These are phyloP conservation scores for Lotmaria passim DNA, from an alignment of 208 protist species.

Conservation along the genomic window DNA sequence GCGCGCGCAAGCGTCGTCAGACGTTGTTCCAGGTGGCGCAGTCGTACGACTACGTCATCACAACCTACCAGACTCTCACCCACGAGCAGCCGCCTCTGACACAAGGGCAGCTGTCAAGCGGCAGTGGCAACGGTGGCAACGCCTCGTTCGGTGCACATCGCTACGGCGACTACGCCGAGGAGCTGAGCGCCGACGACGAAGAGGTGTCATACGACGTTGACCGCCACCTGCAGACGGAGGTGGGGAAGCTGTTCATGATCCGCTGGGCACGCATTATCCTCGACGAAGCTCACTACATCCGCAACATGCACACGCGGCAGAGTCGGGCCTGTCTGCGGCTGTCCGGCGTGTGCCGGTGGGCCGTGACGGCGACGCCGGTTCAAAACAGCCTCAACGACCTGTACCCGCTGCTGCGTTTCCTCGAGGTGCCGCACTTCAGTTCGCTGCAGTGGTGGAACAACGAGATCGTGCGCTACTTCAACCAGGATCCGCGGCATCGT, in stretches of 20 bases:
- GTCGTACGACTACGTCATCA: conserved; percentile 86
- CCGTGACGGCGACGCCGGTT: conserved; percentile 63
- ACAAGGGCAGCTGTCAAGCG: conserved; percentile 2
- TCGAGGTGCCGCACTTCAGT: conserved; percentile 72
- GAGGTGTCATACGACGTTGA: conserved; percentile 23
- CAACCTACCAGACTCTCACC: conserved; percentile 66
- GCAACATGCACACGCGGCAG: conserved; percentile 64
- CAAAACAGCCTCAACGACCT: conserved; percentile 80
- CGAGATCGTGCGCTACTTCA: conserved; percentile 64
- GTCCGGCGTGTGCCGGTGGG: conserved; percentile 55
- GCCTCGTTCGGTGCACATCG: background rate
- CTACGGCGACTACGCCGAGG: conserved; percentile 18
- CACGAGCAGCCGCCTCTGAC: conserved; percentile 35
- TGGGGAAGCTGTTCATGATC: conserved; percentile 73
- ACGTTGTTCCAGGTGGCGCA: conserved; percentile 59
- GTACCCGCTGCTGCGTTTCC: conserved; percentile 68
- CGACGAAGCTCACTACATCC: conserved; percentile 91
- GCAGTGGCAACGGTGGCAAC: background rate
- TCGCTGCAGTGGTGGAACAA: conserved; percentile 67
- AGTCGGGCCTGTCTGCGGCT: conserved; percentile 56
- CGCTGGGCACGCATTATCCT: conserved; percentile 90
- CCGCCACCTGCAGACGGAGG: conserved; percentile 31
- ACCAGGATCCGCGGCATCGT: conserved; percentile 46
- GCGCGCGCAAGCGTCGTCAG: conserved; percentile 42
- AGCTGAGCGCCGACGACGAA: background rate